Evolutionary conservation across 2,329 filamentous ascomycete genomes (phyloP), one percentile per base, ranked within the genome.

Genomic region (Alternaria viburni): DNA sequence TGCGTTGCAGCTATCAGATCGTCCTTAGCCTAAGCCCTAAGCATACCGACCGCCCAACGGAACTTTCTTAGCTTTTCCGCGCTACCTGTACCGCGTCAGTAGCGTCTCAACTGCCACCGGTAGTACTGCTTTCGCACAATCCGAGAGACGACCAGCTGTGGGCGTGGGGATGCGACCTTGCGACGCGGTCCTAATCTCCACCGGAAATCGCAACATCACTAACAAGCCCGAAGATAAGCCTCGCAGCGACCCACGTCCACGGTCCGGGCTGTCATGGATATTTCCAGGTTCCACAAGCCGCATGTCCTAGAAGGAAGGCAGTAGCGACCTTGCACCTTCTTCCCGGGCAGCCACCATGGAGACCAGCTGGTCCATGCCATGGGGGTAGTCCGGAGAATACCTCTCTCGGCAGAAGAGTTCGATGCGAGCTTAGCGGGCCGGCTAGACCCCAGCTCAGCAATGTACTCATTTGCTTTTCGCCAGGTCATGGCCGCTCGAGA

Each of bases 141-240:
- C 59, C 59, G 59, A 61, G 44, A 19, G 41, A 36, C 10, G 45
- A 50, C 51, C 13, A 46, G 13, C 23, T 50, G 52, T 30, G 30
- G 51, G 36, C 30, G 36, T 28, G 25, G 47, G 21, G 10, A 28
- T 44, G 28, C 51, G 17, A 61, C 44, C 57, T 28, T 36, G 28
- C 25, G 45, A 54, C 44, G 47, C 36, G 32, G 25, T 51, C 28
- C 28, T 54, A 19, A 50, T 58, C 50, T 51, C 36, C 46, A 51
- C 47, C 47, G 47, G 56, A 52, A 52, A 41, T 41, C 46, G 10
- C 36, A 52, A 19, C 28, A 41, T 51, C 32, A 58, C 47, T 11
- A 58, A 28, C 57, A 51, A 44, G 36, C 47, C 56, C 57, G 47
- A 52, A 57, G 52, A 57, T 57, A 61, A 61, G 52, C 57, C 50